Percentiles rank a stretch among this genome's conserved stretches.
Conservation (phyloP, 768 basidiomycete genomes). For the Hypsizygus marmoreus region DNA sequence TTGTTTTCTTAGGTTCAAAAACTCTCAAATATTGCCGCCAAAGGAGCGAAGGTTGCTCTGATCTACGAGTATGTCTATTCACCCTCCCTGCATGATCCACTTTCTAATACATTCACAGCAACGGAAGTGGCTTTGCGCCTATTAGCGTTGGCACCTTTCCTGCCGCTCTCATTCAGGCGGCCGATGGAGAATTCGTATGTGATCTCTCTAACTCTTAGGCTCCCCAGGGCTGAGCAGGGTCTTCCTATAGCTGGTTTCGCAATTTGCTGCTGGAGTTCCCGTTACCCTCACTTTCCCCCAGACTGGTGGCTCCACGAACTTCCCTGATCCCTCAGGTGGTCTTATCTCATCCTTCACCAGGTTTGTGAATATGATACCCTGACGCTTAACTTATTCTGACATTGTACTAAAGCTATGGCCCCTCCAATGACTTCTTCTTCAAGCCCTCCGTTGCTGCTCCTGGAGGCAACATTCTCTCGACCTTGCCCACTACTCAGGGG, state of each 20-base stretch:
- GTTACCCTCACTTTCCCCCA: slow-evolving; percentile 52
- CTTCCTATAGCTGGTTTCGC: slow-evolving; percentile 43
- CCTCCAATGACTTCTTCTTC: slow-evolving; percentile 60
- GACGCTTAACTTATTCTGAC: neutral
- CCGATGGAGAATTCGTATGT: slow-evolving; percentile 53
- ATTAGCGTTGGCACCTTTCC: slow-evolving; percentile 49
- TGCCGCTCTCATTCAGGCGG: slow-evolving; percentile 52
- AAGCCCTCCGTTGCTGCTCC: slow-evolving; percentile 57
- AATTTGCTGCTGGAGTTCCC: slow-evolving; percentile 45
- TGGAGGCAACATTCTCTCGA: slow-evolving; percentile 53
- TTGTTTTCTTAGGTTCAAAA: slow-evolving; percentile 43
- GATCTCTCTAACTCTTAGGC: neutral
- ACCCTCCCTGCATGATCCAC: neutral
- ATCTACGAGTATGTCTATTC: slow-evolving; percentile 54
- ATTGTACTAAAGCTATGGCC: slow-evolving; percentile 45
- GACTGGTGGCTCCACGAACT: slow-evolving; percentile 39
- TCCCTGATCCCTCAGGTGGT: slow-evolving; percentile 55
- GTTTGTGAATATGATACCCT: slow-evolving; percentile 9
- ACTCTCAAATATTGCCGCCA: slow-evolving; percentile 51
- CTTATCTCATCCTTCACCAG: slow-evolving; percentile 55
- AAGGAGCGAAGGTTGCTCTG: slow-evolving; percentile 48
- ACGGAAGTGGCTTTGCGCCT: slow-evolving; percentile 46
- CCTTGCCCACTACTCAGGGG: slow-evolving; percentile 42
- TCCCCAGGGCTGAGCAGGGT: neutral
- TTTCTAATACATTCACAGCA: slow-evolving; percentile 31